Percentiles rank a stretch among this genome's conserved stretches.
Evolutionary conservation across 2,329 filamentous ascomycete species (phyloP).

Genomic region (Colletotrichum sp.): DNA sequence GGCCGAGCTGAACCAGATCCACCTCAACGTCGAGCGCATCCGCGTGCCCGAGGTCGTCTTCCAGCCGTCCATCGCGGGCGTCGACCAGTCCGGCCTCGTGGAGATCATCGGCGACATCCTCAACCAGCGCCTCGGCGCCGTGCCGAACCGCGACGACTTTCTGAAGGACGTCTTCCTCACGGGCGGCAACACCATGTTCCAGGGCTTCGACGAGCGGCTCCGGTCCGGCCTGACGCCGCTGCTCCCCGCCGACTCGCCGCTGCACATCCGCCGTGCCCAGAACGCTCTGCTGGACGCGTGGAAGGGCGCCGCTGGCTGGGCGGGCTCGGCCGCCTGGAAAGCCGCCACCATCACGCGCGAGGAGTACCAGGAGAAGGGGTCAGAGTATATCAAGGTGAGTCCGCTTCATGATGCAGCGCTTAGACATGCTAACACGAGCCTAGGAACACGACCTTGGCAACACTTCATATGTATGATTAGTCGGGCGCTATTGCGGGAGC

Average conservation of each 20-base stretch:
- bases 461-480: conserved; percentile 51
- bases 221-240: conserved; percentile 73
- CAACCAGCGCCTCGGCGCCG: conserved; percentile 73
- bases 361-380: conserved; percentile 91
- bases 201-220: conserved; percentile 84
- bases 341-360: conserved; percentile 73
- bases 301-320: conserved; percentile 91
- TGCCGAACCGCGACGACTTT: conserved; percentile 68
- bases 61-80: conserved; percentile 86
- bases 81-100: conserved; percentile 91
- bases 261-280: conserved; percentile 75
- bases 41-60: conserved; percentile 93
- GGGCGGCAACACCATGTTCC: conserved; percentile 88
- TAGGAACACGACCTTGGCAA: conserved; percentile 74
- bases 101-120: conserved; percentile 93
- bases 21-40: conserved; percentile 96
- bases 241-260: conserved; percentile 69
- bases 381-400: conserved; percentile 87
- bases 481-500: not conserved
- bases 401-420: not conserved
- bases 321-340: conserved; percentile 63
- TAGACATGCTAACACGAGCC: not conserved
- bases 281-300: conserved; percentile 88
- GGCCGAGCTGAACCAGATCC: conserved; percentile 82
- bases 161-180: conserved; percentile 91